Evolutionary conservation across 352 stramenopile species (phyloP), one percentile per base, ranked within the genome.

Genomic region (Peronospora belbahrii): DNA sequence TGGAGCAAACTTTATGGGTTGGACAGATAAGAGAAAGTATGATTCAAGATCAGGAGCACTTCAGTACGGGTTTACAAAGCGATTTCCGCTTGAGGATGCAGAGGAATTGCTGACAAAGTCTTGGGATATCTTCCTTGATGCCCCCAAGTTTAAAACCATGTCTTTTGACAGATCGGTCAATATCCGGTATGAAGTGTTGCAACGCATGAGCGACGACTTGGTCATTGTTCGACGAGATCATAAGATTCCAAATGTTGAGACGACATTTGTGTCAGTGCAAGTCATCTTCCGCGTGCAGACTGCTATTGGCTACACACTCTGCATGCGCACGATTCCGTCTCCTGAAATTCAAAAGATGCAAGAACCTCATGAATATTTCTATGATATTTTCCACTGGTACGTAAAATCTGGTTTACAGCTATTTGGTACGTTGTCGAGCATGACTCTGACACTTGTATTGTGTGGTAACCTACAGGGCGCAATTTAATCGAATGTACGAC

Each of bases 221-320:
- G 42, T 70, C 13, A 70, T 88, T 31, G 62, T 85, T 19, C 73
- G 71, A n/a, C 51, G 69, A 17, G 66, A 85, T 52, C 63, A 83
- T 41, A 46, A 56, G 27, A 65, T 84, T 37, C 56, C 56, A 11
- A 58, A 49, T 23, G 65, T 85, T 14, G 57, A 68, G 11, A 64
- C 59, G 20, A 81, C 67, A 14, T 85, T 85, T 42, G 54, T 66
- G 5, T 70, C 76, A 0, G 64, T 76, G 6, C 60, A 84, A 37
- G 40, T 88, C 11, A 48, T 88, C 13, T 88, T 85, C 57, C 73
- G 76, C 0, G 39, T 88, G 20, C 66, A 83, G 56, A 88, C 70
- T 7, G 59, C 61, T 3, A 56, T 60, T 17, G 76, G 76, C 6
- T 88, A 68, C 42, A 66, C 69, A 19, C 27, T 88, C 5, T 81